Evolutionary conservation across 192 early-diverging fungal species (phyloP), one percentile per base, ranked within the genome.

Genomic region (Gorgonomyces haynaldii): DNA sequence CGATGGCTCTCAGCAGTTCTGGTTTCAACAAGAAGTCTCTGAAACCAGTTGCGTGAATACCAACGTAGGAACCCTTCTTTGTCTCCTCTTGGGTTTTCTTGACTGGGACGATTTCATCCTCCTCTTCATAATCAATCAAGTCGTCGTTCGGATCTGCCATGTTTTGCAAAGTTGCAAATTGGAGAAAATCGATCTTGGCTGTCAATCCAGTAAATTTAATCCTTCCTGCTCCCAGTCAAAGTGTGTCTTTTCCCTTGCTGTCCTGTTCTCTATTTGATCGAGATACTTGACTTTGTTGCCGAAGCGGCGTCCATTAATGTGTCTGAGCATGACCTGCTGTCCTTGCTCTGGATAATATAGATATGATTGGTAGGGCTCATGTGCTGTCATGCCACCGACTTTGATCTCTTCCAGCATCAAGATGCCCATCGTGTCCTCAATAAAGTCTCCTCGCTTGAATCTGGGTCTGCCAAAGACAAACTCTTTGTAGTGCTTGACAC

Each of bases 21-120:
- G 94, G 91, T 79, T 92, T 92, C 62, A 98, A 77, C 50, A 98
- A 61, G 57, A 98, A 96, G 62, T 98, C 94, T 61, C 88, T 74
- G 84, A 98, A 98, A 57, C 91, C 91, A 29, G 94, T 98, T 15
- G 94, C 87, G 70, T 98, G 94, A 49, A 98, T 85, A 67, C 91
- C 89, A 41, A 94, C 94, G 61, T 98, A 98, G 50, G 88, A 90
- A 25, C 94, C 94, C 68, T 95, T 95, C 76, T 91, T 91, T 50
- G 81, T 79, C 55, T 89, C 88, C 50, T 84, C 76, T 28, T 6
- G 25, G 7, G 42, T 16, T 6, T 7, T 13, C 24, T 44, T 61
- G 1, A 59, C 55, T 1, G 58, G 45, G 32, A 61, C 61, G 25
- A 47, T 53, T 17, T 58, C 55, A 24, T 26, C 70, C 34, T 66